A percentile compares a stretch with the other conserved stretches of the same genome.
These are phyloP conservation scores for Martiniozyma asiatica DNA, from an alignment of 1,139 yeast genomes.

Conservation along the genomic window DNA sequence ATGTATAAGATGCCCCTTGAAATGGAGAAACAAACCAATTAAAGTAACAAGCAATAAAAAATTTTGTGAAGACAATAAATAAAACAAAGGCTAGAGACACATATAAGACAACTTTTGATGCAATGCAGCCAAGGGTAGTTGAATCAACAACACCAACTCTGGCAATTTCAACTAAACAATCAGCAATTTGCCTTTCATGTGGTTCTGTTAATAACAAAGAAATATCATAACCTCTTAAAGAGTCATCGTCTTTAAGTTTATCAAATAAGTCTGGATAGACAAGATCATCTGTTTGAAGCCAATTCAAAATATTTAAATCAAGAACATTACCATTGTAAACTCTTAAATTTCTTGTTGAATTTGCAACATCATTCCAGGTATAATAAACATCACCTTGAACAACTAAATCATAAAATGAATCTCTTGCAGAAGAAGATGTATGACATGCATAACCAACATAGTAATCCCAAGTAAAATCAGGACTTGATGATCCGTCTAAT, in stretches of 20 bases:
- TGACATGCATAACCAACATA: slow-evolving; percentile 87
- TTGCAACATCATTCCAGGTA: slow-evolving; percentile 78
- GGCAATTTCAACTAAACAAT: slow-evolving; percentile 76
- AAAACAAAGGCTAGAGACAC: slow-evolving; percentile 76
- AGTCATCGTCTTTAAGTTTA: slow-evolving; percentile 40
- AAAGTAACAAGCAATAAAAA: slow-evolving; percentile 78
- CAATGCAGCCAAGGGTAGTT: slow-evolving; percentile 91
- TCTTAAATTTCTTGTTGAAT: slow-evolving; percentile 62
- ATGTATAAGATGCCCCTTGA: slow-evolving; percentile 66
- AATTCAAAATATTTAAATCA: slow-evolving; percentile 62
- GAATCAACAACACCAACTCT: slow-evolving; percentile 86
- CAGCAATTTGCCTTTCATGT: slow-evolving; percentile 57
- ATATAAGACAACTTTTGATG: slow-evolving; percentile 71
- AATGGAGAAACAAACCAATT: slow-evolving; percentile 67
- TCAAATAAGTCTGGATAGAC: slow-evolving; percentile 65
- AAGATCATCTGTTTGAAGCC: slow-evolving; percentile 60
- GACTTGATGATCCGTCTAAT: slow-evolving; percentile 58
- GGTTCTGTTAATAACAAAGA: slow-evolving; percentile 65
- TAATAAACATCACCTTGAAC: slow-evolving; percentile 69
- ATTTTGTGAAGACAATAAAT: slow-evolving; percentile 65
- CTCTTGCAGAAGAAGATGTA: slow-evolving; percentile 58
- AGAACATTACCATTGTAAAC: slow-evolving; percentile 84
- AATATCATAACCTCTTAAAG: slow-evolving; percentile 66
- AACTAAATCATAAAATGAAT: slow-evolving; percentile 48
- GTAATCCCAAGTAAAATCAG: slow-evolving; percentile 48